phyloP scores from a whole-genome alignment of 306 rosid genomes.

The Lathyrus oleraceus region DNA sequence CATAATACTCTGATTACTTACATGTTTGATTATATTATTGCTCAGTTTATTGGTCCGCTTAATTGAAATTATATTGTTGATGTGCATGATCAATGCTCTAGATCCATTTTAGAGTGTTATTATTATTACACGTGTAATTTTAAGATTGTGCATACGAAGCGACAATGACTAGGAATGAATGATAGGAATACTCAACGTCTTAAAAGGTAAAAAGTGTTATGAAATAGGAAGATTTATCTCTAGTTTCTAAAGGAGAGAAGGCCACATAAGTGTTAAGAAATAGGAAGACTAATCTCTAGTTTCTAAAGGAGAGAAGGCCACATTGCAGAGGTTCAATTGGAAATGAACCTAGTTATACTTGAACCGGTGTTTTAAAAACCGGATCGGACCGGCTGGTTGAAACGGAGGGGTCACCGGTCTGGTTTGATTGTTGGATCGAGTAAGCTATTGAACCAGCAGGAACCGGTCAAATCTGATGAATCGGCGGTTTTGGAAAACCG shows the following conservation, averaged over 20 bases:
- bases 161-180: neutral
- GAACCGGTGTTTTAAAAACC: too few species aligned
- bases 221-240: neutral
- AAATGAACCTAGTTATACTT: slow-evolving; percentile 13
- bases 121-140: neutral
- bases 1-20: too few species aligned
- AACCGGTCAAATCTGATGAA: too few species aligned
- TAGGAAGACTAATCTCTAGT: neutral
- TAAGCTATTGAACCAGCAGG: too few species aligned
- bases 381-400: too few species aligned
- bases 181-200: slow-evolving; percentile 17
- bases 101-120: slow-evolving; percentile 7
- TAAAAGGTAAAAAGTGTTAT: neutral
- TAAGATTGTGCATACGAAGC: slow-evolving; percentile 4
- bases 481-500: too few species aligned
- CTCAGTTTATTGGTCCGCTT: neutral
- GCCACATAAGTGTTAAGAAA: neutral
- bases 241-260: neutral
- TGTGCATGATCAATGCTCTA: neutral
- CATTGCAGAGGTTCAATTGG: neutral
- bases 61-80: slow-evolving; percentile 16
- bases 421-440: too few species aligned
- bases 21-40: slow-evolving; percentile 14
- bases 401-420: too few species aligned
- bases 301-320: neutral